Evolutionary conservation across 2,329 filamentous ascomycete genomes (phyloP).

Genomic region (Ampelomyces quisqualis): DNA sequence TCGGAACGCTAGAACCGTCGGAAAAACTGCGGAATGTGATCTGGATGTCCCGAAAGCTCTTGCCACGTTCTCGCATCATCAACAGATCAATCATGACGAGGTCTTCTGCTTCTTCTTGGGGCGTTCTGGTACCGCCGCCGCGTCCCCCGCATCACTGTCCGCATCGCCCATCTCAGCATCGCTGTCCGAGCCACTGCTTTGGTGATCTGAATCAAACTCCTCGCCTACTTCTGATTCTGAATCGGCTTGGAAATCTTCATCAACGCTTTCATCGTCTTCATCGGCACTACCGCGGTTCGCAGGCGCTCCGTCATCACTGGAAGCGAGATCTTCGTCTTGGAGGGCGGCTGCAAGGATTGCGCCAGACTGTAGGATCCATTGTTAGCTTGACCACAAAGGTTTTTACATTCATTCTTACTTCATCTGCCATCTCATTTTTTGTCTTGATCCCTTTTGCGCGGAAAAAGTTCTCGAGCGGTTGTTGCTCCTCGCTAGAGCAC

Average conservation of each 20-base stretch:
- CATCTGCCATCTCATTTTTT: conserved; percentile 98
- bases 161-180: conserved; percentile 66
- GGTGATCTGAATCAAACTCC: conserved; percentile 89
- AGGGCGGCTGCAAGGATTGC: conserved; percentile 75
- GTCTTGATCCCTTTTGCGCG: conserved; percentile 91
- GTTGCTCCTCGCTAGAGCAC: conserved; percentile 73
- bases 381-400: conserved; percentile 25
- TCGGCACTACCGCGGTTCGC: conserved; percentile 87
- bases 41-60: conserved; percentile 21
- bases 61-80: neutral
- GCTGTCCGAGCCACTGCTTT: conserved; percentile 74
- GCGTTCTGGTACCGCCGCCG: conserved; percentile 54
- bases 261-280: conserved; percentile 91
- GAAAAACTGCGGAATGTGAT: conserved; percentile 14
- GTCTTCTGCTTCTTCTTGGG: conserved; percentile 67
- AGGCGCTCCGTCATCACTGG: conserved; percentile 71
- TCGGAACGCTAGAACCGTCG: conserved; percentile 25
- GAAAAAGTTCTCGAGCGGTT: conserved; percentile 96
- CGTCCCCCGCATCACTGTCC: conserved; percentile 53
- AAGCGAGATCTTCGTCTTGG: conserved; percentile 77
- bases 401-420: conserved; percentile 59
- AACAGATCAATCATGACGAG: conserved; percentile 26
- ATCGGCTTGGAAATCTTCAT: conserved; percentile 93
- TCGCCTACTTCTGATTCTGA: conserved; percentile 95
- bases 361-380: conserved; percentile 46